These are phyloP conservation scores for Sphaerostilbella broomeana DNA, from an alignment of 2,329 filamentous ascomycete species.

Conservation along the genomic window DNA sequence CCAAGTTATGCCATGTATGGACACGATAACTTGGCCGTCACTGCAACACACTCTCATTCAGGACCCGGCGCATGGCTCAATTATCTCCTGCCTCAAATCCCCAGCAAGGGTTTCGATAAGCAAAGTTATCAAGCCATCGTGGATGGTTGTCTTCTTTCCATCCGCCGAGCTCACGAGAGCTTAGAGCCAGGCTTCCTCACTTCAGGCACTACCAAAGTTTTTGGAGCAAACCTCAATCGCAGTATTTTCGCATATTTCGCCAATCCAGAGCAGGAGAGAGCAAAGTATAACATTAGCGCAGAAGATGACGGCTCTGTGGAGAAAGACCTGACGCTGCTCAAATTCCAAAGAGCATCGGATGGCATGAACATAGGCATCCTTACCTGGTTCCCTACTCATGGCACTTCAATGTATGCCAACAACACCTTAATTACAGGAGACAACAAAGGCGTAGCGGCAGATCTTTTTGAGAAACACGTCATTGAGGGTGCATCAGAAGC, in stretches of 20 bases:
- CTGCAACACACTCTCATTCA: constrained; percentile 84
- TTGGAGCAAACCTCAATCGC: constrained; percentile 72
- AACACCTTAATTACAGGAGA: constrained; percentile 85
- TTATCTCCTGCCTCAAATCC: constrained; percentile 83
- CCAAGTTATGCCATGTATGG: constrained; percentile 63
- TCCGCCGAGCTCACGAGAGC: constrained; percentile 66
- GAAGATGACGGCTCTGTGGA: constrained; percentile 48
- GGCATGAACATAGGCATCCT: constrained; percentile 71
- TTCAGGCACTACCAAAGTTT: constrained; percentile 54
- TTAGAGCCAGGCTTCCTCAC: constrained; percentile 54
- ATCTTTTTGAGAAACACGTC: constrained; percentile 70
- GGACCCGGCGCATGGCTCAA: constrained; percentile 89
- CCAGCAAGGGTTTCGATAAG: constrained; percentile 75
- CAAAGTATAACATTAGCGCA: constrained; percentile 47
- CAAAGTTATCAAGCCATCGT: constrained; percentile 85
- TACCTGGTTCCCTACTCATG: constrained; percentile 87
- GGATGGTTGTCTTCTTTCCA: constrained; percentile 71
- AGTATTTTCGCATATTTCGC: constrained; percentile 79
- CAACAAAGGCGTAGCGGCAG: constrained; percentile 87
- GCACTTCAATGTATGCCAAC: constrained; percentile 83
- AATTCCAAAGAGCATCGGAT: constrained; percentile 65
- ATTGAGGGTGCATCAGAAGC: constrained; percentile 48
- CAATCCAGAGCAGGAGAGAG: constrained; percentile 68
- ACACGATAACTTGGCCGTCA: constrained; percentile 77
- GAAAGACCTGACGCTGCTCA: constrained; percentile 71